Evolutionary conservation across 768 basidiomycete species (phyloP).

Genomic region (Jaapia argillacea): DNA sequence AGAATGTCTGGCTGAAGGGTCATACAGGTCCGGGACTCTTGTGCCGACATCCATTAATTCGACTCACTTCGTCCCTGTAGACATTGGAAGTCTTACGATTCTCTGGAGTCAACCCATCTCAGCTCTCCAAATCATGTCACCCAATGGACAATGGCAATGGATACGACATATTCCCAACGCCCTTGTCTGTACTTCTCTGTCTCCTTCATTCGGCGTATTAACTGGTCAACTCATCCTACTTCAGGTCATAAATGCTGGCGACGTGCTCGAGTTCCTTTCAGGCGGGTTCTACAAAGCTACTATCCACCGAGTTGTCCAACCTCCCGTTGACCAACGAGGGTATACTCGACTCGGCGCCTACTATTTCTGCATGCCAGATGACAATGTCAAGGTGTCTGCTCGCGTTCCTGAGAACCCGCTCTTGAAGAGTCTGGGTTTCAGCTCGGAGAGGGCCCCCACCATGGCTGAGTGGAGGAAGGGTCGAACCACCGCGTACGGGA

Average conservation of each 20-base stretch:
- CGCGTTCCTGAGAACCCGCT: slow-evolving; percentile 20
- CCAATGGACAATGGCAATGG: slow-evolving; percentile 27
- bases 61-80: no score
- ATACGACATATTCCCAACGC: slow-evolving; percentile 24
- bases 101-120: slow-evolving; percentile 28
- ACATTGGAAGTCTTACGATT: slow-evolving; percentile 23
- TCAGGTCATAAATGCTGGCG: slow-evolving; percentile 31
- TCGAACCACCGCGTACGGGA: slow-evolving; percentile 20
- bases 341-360: slow-evolving; percentile 23
- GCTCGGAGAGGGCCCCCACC: slow-evolving; percentile 16
- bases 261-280: slow-evolving; percentile 23
- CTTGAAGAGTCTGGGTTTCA: slow-evolving; percentile 19
- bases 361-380: slow-evolving; percentile 24
- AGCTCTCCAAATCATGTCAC: slow-evolving; percentile 24
- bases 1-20: slow-evolving; percentile 27
- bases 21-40: slow-evolving; percentile 27
- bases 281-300: slow-evolving; percentile 27
- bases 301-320: slow-evolving; percentile 27
- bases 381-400: slow-evolving; percentile 17
- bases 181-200: slow-evolving; percentile 13
- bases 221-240: not conserved
- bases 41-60: no score
- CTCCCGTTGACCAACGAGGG: slow-evolving; percentile 23
- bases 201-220: no score
- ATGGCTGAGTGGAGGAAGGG: slow-evolving; percentile 22